A percentile compares a stretch with the other conserved stretches of the same genome.
Evolutionary conservation across 352 stramenopile species (phyloP).

Genomic region (Pythium insidiosum): DNA sequence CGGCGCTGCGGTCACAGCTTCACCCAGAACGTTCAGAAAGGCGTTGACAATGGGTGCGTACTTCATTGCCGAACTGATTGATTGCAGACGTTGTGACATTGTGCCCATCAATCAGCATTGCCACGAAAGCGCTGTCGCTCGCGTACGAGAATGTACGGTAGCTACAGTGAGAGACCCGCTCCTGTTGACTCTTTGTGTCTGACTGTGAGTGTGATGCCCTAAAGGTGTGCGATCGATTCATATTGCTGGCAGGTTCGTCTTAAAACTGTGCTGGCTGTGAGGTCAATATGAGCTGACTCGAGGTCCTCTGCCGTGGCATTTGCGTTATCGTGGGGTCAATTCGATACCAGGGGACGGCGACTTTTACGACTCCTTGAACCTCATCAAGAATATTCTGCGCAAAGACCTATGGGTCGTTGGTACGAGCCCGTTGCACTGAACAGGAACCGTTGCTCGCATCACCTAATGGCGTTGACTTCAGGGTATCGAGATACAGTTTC

Average conservation of each 20-base stretch:
- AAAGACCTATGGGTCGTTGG: constrained; percentile 85
- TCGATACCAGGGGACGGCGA: constrained; percentile 57
- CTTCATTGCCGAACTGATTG: background rate
- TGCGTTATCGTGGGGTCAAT: background rate
- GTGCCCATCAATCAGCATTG: too few species aligned
- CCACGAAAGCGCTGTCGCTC: constrained; percentile 80
- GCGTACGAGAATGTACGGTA: constrained; percentile 73
- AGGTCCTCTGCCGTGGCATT: too few species aligned
- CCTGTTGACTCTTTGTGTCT: too few species aligned
- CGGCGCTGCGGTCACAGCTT: constrained; percentile 52
- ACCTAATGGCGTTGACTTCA: too few species aligned
- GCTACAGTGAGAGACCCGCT: too few species aligned
- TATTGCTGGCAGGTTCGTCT: constrained; percentile 65
- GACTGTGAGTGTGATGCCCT: too few species aligned
- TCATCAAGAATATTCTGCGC: constrained; percentile 69
- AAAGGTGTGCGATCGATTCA: constrained; percentile 75
- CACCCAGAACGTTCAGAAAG: constrained; percentile 76
- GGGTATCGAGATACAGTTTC: constrained; percentile 68
- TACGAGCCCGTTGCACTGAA: constrained; percentile 23
- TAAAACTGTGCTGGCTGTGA: background rate
- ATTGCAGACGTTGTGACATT: too few species aligned
- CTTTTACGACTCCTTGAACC: constrained; percentile 81
- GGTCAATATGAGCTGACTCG: too few species aligned
- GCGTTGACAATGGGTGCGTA: constrained; percentile 80
- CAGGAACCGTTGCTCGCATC: too few species aligned